These are phyloP conservation scores for Eruca vesicaria DNA, from an alignment of 441 rosid genomes.

Conservation along the genomic window DNA sequence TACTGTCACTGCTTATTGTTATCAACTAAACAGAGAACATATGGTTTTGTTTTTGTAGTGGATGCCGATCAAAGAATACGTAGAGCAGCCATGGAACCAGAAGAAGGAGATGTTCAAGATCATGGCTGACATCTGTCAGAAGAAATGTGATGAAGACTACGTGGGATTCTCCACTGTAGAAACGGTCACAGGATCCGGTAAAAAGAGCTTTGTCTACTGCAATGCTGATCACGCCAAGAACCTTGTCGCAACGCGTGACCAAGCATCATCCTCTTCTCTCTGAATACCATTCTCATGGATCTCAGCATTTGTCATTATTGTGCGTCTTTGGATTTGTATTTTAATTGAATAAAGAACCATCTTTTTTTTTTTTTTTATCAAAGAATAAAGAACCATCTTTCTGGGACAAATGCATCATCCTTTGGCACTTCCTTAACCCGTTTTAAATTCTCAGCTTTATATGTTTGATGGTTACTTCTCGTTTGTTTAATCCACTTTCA, in stretches of 20 bases:
- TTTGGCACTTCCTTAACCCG: slow-evolving; percentile 5
- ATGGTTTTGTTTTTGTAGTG: slow-evolving; percentile 42
- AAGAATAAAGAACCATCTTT: background rate
- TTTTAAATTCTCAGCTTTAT: background rate
- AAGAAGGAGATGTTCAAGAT: slow-evolving; percentile 39
- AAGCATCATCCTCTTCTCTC: slow-evolving; percentile 11
- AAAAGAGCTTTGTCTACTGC: slow-evolving; percentile 43
- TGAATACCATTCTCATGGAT: background rate
- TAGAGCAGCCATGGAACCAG: slow-evolving; percentile 44
- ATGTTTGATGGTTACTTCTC: background rate
- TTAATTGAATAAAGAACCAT: background rate
- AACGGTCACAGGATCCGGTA: slow-evolving; percentile 39
- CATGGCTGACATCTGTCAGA: slow-evolving; percentile 56
- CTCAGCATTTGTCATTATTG: background rate
- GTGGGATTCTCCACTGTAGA: slow-evolving; percentile 46
- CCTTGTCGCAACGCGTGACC: background rate
- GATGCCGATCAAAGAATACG: slow-evolving; percentile 68
- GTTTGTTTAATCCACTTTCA: background rate
- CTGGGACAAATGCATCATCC: background rate
- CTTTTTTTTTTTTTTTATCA: too few relatives aligned
- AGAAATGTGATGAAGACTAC: slow-evolving; percentile 39
- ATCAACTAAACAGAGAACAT: background rate
- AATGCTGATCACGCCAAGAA: slow-evolving; percentile 31
- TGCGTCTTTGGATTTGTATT: background rate
- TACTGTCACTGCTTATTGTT: background rate